Evolutionary conservation across 306 rosid genomes (phyloP).

Genomic region (Datisca glomerata): DNA sequence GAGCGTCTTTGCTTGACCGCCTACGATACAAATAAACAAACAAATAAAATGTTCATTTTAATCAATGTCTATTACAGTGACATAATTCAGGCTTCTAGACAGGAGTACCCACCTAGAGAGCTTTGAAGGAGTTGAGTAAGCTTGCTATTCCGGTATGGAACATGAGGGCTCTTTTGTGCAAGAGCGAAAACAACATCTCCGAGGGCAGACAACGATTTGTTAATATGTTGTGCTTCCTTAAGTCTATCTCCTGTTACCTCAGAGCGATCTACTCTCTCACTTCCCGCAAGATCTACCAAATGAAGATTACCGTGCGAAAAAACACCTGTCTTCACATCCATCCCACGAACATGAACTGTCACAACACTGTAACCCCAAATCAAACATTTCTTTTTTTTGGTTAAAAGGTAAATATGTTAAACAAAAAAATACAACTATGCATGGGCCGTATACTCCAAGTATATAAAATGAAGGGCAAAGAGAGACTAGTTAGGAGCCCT

Average conservation of each 20-base stretch:
- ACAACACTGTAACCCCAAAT: not conserved
- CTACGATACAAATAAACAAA: constrained; percentile 1
- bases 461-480: too few species aligned
- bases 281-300: constrained; percentile 20
- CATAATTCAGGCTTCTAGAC: not conserved
- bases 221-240: constrained; percentile 19
- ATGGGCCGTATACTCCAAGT: too few species aligned
- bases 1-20: constrained; percentile 20
- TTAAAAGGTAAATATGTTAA: too few species aligned
- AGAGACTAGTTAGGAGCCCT: too few species aligned
- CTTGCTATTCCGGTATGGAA: constrained; percentile 18
- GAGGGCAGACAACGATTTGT: constrained; percentile 18
- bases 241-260: constrained; percentile 17
- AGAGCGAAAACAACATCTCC: constrained; percentile 18
- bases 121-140: constrained; percentile 18
- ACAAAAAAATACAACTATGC: too few species aligned
- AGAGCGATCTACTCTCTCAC: constrained; percentile 16
- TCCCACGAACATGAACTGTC: not conserved
- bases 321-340: constrained; percentile 9
- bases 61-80: not conserved
- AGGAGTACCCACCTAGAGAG: constrained; percentile 8
- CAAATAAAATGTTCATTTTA: not conserved
- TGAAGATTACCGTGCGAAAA: constrained; percentile 12
- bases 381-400: too few species aligned
- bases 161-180: constrained; percentile 10